Evolutionary conservation across 169 alveolate species (phyloP), one percentile per base, ranked within the genome.

Genomic region (Cardiosporidium cionae): DNA sequence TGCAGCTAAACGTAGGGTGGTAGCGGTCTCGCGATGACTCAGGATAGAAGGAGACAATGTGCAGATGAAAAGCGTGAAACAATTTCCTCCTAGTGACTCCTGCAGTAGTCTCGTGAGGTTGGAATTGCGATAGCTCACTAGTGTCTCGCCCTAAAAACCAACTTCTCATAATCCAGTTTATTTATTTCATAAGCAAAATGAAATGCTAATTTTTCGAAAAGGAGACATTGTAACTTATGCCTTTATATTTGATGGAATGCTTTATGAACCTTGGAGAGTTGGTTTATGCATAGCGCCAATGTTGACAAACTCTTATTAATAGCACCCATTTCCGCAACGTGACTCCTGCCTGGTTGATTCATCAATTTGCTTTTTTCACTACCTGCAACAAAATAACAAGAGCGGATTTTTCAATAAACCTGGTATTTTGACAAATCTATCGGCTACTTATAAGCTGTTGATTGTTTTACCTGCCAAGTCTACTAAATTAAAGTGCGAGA

Each of bases 251-350:
- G n/a, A n/a, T n/a, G n/a, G n/a, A n/a, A n/a, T n/a, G n/a, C n/a
- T 16, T 44, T 44, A 44, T 79, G 44, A 28, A 84, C 90, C 75
- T 74, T 53, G 7, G 87, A 74, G 68, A 84, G 78, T 31, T 84
- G 87, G 52, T 84, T 80, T 23, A 84, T 81, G 72, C 90, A 84
- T 16, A 84, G 69, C 2, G 87, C 76, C 32, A 84, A 65, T 1
- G 87, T 83, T 1, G 90, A 84, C 32, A 84, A 74, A 81, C 90
- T 84, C 54, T 78, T 58, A 68, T 84, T 84, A 28, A 84, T 84
- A 5, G 90, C 82, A 32, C 90, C 84, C 5, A 84, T 83, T 71
- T 84, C 90, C 69, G 85, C 81, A 35, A 83, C 64, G 35, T 84
- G 85, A 29, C 63, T 44, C 78, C 78, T 81, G 63, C 75, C 90